A percentile compares a stretch with the other conserved stretches of the same genome.
These are phyloP conservation scores for Picea sitchensis DNA, from an alignment of 75 land plant species.

Conservation along the genomic window DNA sequence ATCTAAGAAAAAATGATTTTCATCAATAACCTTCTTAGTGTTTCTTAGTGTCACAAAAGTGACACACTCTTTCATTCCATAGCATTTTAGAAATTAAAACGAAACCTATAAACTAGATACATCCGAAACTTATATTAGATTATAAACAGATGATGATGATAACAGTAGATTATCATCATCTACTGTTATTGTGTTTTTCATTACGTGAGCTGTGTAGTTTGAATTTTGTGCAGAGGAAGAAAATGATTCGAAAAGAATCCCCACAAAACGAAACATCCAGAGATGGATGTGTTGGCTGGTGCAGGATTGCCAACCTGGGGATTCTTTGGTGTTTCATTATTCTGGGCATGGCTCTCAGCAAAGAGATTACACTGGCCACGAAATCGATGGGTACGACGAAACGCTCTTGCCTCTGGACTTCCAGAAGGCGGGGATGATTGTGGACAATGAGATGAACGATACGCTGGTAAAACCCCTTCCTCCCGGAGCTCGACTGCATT, in stretches of 20 bases:
- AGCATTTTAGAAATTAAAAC: too few relatives aligned
- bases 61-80: too few relatives aligned
- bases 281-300: slow-evolving; percentile 53
- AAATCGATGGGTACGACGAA: slow-evolving; percentile 59
- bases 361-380: slow-evolving; percentile 26
- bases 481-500: slow-evolving; percentile 52
- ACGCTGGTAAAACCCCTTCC: slow-evolving; percentile 44
- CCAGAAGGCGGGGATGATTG: slow-evolving; percentile 33
- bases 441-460: slow-evolving; percentile 43
- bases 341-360: slow-evolving; percentile 59
- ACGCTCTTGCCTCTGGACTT: slow-evolving; percentile 55
- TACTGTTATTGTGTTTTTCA: too few relatives aligned
- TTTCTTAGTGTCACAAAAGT: too few relatives aligned
- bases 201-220: too few relatives aligned
- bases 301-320: slow-evolving; percentile 30
- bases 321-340: slow-evolving; percentile 63
- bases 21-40: too few relatives aligned
- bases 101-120: too few relatives aligned
- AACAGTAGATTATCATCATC: too few relatives aligned
- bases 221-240: slow-evolving; percentile 33
- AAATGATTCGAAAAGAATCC: slow-evolving; percentile 12
- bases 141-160: too few relatives aligned
- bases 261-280: slow-evolving; percentile 51
- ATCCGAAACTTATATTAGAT: too few relatives aligned
- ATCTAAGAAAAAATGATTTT: too few relatives aligned